These are phyloP conservation scores for Ilyonectria destructans DNA, from an alignment of 2,329 filamentous ascomycete genomes.

Conservation along the genomic window DNA sequence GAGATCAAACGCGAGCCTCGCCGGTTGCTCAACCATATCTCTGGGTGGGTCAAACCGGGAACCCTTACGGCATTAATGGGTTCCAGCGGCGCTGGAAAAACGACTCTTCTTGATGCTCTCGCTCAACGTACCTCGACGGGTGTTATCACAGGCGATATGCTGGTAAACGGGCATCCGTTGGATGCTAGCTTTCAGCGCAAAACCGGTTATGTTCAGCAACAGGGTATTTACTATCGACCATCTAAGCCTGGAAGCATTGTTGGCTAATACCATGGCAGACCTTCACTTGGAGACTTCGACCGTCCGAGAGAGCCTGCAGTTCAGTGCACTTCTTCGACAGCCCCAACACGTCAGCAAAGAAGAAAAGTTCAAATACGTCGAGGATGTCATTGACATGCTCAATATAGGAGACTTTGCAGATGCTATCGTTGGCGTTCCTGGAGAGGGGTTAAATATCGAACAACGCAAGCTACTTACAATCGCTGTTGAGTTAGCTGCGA, in stretches of 20 bases:
- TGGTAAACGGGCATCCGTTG: slow-evolving; percentile 69
- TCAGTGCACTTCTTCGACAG: slow-evolving; percentile 67
- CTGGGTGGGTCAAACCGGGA: slow-evolving; percentile 88
- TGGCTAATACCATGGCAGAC: slow-evolving; percentile 50
- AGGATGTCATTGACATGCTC: slow-evolving; percentile 72
- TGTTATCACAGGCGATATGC: slow-evolving; percentile 72
- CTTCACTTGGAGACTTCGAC: slow-evolving; percentile 65
- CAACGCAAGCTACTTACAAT: slow-evolving; percentile 72
- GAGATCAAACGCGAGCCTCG: slow-evolving; percentile 79
- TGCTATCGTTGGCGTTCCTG: slow-evolving; percentile 71
- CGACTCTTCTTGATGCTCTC: slow-evolving; percentile 52
- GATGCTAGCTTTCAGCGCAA: slow-evolving; percentile 71
- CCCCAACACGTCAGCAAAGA: slow-evolving; percentile 61
- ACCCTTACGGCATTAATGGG: slow-evolving; percentile 83
- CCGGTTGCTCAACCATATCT: slow-evolving; percentile 80
- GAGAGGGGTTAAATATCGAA: slow-evolving; percentile 69
- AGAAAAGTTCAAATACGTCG: slow-evolving; percentile 72
- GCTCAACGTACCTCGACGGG: slow-evolving; percentile 66
- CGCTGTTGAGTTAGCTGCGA: slow-evolving; percentile 67
- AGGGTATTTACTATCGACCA: slow-evolving; percentile 46
- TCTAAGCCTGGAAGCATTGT: no score
- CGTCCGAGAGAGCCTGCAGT: slow-evolving; percentile 63
- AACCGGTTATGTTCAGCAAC: slow-evolving; percentile 75
- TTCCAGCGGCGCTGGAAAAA: slow-evolving; percentile 59
- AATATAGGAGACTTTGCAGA: slow-evolving; percentile 74